phyloP scores from a whole-genome alignment of 129 eudicot species.

The Deinandra increscens region DNA sequence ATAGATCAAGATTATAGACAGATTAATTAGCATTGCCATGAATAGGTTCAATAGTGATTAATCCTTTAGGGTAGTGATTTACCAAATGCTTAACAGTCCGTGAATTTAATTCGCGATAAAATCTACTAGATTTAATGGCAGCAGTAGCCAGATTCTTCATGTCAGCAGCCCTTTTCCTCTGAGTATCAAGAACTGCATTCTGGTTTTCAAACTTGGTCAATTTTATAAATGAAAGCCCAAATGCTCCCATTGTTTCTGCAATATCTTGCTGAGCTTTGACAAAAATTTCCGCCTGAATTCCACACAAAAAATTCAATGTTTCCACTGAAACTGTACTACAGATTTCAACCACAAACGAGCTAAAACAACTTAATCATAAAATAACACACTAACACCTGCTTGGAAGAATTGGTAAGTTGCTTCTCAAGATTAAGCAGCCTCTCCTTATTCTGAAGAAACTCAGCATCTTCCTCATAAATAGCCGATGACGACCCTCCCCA shows the following conservation, averaged over 20 bases:
- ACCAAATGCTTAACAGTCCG: conserved; percentile 76
- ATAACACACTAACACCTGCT: conserved; percentile 51
- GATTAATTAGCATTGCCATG: not conserved
- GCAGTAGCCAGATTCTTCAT: conserved; percentile 84
- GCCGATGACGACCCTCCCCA: conserved; percentile 64
- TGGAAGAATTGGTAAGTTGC: conserved; percentile 63
- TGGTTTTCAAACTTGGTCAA: conserved; percentile 84
- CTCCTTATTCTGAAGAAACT: conserved; percentile 68
- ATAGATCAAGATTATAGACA: conserved; percentile 11
- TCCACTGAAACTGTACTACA: not conserved
- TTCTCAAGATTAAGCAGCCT: conserved; percentile 59
- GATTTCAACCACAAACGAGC: not conserved
- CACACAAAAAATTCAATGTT: not conserved
- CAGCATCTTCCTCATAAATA: conserved; percentile 71
- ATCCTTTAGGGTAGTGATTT: conserved; percentile 7
- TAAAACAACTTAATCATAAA: not conserved
- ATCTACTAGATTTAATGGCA: conserved; percentile 75
- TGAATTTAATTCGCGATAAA: conserved; percentile 67
- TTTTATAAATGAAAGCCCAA: conserved; percentile 77
- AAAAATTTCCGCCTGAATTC: conserved; percentile 65
- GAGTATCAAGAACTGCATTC: conserved; percentile 56
- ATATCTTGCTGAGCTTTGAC: conserved; percentile 83
- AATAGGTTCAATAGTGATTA: not conserved
- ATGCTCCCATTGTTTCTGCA: conserved; percentile 87
- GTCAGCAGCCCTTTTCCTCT: conserved; percentile 64